Evolutionary conservation across 2,329 filamentous ascomycete genomes (phyloP), one percentile per base, ranked within the genome.

Genomic region (Fusarium keratoplasticum): DNA sequence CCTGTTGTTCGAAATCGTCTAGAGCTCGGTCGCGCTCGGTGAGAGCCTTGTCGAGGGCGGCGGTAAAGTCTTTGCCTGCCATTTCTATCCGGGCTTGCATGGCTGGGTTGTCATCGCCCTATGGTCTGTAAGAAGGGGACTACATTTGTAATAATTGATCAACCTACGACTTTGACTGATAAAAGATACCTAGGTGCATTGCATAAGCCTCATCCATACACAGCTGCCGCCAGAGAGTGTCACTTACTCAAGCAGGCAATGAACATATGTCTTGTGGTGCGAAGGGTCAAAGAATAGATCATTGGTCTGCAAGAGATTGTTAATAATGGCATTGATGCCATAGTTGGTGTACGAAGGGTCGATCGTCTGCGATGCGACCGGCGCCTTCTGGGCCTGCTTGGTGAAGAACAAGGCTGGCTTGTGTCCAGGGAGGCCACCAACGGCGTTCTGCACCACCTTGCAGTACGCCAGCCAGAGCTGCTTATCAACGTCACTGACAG

Each of bases 381-480:
- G 72, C 11, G 72, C 72, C 10, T 74, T 74, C 29, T 74, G 72
- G 11, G 72, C 72, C 22, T 73, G 62, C n/a, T 73, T 74, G 60
- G 72, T 74, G 35, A 74, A 74, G 33, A 74, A 74, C 25, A 74
- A 18, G 5, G 72, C 72, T n/a, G 72, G 72, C 52, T 70, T 74
- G 20, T 74, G 72, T 29, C 72, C 72, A 14, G 72, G 72, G 0
- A 74, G 69, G 3, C 72, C 72, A 29, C 72, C 72, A 13, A 73
- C 72, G 18, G 65, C 66, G 36, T 75, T 74, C 42, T 75, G 72
- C 4, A 74, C 62, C 25, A 52, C 66, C 22, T 74, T 74, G 52
- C 72, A 74, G 59, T 74, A 74, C 4, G 72, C 72, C 22, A 74
- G 38, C 72, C 72, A 74, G 13, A 74, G 60, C 20, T 70, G 61